Evolutionary conservation across 352 stramenopile species (phyloP).

Genomic region (Globisporangium splendens): DNA sequence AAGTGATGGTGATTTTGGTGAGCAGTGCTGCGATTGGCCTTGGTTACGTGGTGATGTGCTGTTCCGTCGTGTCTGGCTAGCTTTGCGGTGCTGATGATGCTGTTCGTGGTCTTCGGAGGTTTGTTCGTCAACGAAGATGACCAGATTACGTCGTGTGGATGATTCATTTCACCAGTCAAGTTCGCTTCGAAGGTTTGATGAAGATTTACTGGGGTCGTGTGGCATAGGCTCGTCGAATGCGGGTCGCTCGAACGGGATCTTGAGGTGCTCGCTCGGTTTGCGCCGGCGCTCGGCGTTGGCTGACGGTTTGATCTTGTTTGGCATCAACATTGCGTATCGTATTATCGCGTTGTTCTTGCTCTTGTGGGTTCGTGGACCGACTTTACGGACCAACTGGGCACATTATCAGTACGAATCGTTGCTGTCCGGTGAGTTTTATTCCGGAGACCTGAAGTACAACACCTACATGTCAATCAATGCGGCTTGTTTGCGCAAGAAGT

Average conservation of each 20-base stretch:
- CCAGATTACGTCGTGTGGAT: conserved; percentile 43
- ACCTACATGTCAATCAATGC: too few species aligned
- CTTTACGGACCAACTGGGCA: too few species aligned
- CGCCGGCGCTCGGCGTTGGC: conserved; percentile 1
- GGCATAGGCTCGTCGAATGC: background rate
- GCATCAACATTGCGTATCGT: background rate
- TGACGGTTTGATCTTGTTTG: background rate
- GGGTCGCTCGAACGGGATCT: conserved; percentile 1
- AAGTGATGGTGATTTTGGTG: conserved; percentile 40
- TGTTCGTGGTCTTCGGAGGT: conserved; percentile 43
- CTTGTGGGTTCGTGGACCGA: too few species aligned
- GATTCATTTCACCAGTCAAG: conserved; percentile 41
- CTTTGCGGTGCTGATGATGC: conserved; percentile 29
- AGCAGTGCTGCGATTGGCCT: conserved; percentile 31
- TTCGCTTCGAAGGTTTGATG: conserved; percentile 33
- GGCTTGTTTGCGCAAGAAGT: too few species aligned
- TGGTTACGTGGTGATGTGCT: conserved; percentile 42
- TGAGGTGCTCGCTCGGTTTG: conserved; percentile 3
- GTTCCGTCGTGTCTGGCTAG: conserved; percentile 25
- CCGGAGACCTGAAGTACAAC: too few species aligned
- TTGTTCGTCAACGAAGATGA: conserved; percentile 41
- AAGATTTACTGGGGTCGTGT: conserved; percentile 8
- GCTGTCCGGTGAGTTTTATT: too few species aligned
- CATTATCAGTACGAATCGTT: too few species aligned
- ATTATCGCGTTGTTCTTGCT: too few species aligned